These are phyloP conservation scores for Aspergillus nidulans DNA, from an alignment of 495 filamentous ascomycete species.

Conservation along the genomic window DNA sequence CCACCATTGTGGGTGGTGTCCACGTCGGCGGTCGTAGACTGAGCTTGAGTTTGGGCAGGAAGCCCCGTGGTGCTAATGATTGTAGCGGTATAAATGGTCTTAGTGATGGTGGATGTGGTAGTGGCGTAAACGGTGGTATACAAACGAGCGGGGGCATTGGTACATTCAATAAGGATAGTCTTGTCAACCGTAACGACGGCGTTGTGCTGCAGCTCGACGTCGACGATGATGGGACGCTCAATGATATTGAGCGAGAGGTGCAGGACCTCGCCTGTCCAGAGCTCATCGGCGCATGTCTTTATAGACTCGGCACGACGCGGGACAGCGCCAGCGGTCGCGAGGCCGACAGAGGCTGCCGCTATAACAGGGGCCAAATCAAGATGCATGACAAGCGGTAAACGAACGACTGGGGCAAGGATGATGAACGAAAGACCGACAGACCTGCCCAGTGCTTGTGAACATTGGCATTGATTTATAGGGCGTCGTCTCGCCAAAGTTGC, in stretches of 20 bases:
- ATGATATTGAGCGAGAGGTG: constrained; percentile 18
- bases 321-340: constrained; percentile 12
- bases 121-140: constrained; percentile 17
- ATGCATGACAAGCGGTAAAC: constrained; percentile 8
- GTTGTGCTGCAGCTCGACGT: constrained; percentile 15
- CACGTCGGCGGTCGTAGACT: background rate
- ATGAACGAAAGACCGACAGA: background rate
- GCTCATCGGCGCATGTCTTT: constrained; percentile 14
- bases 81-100: constrained; percentile 17
- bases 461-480: background rate
- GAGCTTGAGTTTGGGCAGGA: background rate
- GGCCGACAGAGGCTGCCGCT: constrained; percentile 13
- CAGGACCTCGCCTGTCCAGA: constrained; percentile 16
- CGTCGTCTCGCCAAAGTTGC: background rate
- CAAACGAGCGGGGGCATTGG: constrained; percentile 16
- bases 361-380: background rate
- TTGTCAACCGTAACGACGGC: constrained; percentile 16
- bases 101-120: constrained; percentile 14
- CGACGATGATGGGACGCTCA: constrained; percentile 15
- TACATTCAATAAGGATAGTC: constrained; percentile 17
- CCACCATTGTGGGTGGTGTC: background rate
- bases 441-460: background rate
- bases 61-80: constrained; percentile 6
- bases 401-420: background rate
- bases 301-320: background rate